Conservation (phyloP, 148 eudicot species). For the Bassia scoparia region DNA sequence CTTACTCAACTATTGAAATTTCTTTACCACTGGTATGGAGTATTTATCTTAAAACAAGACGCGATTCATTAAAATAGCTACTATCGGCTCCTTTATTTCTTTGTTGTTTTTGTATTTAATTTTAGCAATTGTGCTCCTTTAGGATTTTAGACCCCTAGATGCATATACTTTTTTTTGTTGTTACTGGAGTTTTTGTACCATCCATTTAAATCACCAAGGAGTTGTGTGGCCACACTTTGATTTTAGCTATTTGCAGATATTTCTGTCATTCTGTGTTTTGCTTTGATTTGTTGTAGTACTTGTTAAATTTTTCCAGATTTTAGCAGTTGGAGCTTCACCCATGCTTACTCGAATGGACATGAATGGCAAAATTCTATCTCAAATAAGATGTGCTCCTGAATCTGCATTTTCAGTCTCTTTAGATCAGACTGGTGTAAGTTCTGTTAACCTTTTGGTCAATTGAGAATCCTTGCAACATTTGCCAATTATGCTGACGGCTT, state of each 20-base stretch:
- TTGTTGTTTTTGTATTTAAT: no score
- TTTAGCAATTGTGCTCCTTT: no score
- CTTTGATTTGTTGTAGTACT: background rate
- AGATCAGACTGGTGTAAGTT: constrained; percentile 78
- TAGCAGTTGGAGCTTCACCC: constrained; percentile 92
- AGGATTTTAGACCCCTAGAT: no score
- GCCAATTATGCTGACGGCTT: background rate
- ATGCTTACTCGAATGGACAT: constrained; percentile 73
- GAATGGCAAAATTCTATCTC: constrained; percentile 73
- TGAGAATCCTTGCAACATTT: background rate
- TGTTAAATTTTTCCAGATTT: constrained; percentile 45
- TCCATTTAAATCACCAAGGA: no score
- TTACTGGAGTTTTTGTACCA: no score
- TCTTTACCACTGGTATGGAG: no score
- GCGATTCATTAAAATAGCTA: background rate
- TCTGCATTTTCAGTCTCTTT: constrained; percentile 77
- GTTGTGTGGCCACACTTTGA: background rate
- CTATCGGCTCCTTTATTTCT: background rate
- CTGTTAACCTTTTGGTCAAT: background rate
- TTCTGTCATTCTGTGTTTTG: background rate
- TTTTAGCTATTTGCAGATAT: background rate
- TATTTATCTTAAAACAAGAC: background rate
- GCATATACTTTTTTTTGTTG: no score
- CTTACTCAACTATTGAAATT: no score
- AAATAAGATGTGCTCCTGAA: constrained; percentile 82